These are phyloP conservation scores for Colletotrichum siamense DNA, from an alignment of 2,329 filamentous ascomycete genomes.

Conservation along the genomic window DNA sequence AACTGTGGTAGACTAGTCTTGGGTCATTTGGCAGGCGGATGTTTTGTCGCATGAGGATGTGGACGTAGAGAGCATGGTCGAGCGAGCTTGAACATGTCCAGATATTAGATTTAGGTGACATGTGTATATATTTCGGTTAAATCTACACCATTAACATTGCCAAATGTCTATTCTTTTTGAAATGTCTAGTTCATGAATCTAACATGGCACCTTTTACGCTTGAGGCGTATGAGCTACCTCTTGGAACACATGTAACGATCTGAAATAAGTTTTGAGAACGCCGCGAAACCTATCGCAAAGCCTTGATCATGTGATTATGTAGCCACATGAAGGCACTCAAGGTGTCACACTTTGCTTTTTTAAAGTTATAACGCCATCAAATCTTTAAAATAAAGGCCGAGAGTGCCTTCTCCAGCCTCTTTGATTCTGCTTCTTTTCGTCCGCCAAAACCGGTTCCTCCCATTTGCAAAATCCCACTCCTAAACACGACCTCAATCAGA, in stretches of 20 bases:
- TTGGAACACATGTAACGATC: not conserved
- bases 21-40: not conserved
- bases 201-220: not conserved
- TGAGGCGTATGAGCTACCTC: not conserved
- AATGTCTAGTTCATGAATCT: fast-evolving
- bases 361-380: not conserved
- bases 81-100: not conserved
- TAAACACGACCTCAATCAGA: not conserved
- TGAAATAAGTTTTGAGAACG: not conserved
- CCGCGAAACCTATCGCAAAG: not conserved
- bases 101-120: not conserved
- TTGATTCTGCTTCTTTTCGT: not conserved
- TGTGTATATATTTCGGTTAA: not conserved
- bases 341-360: not conserved
- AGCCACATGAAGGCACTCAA: not conserved
- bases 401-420: not conserved
- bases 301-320: not conserved
- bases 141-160: fast-evolving
- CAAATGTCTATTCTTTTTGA: not conserved
- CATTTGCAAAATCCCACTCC: not conserved
- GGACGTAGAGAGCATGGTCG: not conserved
- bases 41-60: fast-evolving
- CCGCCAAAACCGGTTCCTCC: not conserved
- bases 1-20: not conserved
- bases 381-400: not conserved